These are phyloP conservation scores for Xylaria sp. DNA, from an alignment of 495 filamentous ascomycete species.

Conservation along the genomic window DNA sequence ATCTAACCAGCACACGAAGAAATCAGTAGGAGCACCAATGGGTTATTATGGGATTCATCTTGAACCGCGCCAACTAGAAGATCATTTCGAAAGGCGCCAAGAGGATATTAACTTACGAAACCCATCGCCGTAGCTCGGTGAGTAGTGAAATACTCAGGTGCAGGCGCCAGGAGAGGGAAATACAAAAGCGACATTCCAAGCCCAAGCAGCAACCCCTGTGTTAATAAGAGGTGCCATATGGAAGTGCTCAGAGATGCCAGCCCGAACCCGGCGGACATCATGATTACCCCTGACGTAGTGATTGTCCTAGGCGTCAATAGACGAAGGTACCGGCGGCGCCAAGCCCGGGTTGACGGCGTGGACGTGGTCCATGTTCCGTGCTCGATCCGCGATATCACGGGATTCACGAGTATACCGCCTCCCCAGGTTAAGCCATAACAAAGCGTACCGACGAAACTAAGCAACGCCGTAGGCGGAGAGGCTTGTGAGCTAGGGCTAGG, in stretches of 20 bases:
- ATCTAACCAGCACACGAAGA: not conserved
- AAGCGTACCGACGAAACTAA: constrained; percentile 59
- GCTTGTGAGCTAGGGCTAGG: constrained; percentile 39
- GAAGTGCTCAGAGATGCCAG: constrained; percentile 46
- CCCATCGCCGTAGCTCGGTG: constrained; percentile 59
- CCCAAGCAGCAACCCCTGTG: constrained; percentile 56
- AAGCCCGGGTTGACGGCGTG: constrained; percentile 32
- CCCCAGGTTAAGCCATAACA: constrained; percentile 58
- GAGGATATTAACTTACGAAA: constrained; percentile 43
- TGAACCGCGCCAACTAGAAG: not conserved
- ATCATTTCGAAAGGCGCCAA: not conserved
- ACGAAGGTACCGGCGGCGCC: constrained; percentile 36
- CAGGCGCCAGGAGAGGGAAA: constrained; percentile 55
- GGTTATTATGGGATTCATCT: not conserved
- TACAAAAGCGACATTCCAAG: constrained; percentile 58
- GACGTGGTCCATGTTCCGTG: constrained; percentile 35
- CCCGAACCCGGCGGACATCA: constrained; percentile 46
- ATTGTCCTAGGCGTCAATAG: constrained; percentile 37
- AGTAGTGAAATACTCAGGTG: constrained; percentile 57
- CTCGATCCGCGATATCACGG: constrained; percentile 52
- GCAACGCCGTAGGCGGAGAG: constrained; percentile 47
- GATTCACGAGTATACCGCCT: constrained; percentile 56
- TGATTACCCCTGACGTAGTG: constrained; percentile 44
- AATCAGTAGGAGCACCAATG: not conserved
- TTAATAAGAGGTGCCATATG: constrained; percentile 57